Conservation (phyloP, 306 rosid species). For the Clitoria ternatea region DNA sequence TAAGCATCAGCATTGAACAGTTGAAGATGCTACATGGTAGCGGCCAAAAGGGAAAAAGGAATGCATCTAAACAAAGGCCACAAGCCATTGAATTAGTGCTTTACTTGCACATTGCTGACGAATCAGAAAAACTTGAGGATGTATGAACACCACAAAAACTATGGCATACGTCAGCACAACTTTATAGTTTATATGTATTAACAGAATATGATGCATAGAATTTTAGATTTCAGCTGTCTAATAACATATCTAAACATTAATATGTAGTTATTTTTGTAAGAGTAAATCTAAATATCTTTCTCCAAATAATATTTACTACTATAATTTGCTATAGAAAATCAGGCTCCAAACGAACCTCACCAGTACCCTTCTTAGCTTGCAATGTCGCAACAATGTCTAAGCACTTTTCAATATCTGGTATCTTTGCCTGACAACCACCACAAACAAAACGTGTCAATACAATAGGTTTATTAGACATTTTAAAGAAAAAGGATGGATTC, state of each 20-base stretch:
- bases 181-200: neutral
- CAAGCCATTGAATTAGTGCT: neutral
- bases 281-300: neutral
- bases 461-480: neutral
- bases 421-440: slow-evolving; percentile 71
- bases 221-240: neutral
- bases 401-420: slow-evolving; percentile 94
- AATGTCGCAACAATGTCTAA: slow-evolving; percentile 74
- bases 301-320: neutral
- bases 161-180: neutral
- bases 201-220: neutral
- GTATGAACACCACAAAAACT: neutral
- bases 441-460: slow-evolving; percentile 18
- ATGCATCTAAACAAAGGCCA: neutral
- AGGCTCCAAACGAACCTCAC: slow-evolving; percentile 78
- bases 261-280: neutral
- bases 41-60: neutral
- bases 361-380: slow-evolving; percentile 88
- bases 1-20: neutral
- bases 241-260: neutral
- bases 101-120: neutral
- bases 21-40: neutral
- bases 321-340: neutral
- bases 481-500: neutral
- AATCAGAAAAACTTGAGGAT: neutral